Percentiles rank a stretch among this genome's conserved stretches.
These are phyloP conservation scores for Coemansia sp. DNA, from an alignment of 371 early-diverging fungal genomes.

Conservation along the genomic window DNA sequence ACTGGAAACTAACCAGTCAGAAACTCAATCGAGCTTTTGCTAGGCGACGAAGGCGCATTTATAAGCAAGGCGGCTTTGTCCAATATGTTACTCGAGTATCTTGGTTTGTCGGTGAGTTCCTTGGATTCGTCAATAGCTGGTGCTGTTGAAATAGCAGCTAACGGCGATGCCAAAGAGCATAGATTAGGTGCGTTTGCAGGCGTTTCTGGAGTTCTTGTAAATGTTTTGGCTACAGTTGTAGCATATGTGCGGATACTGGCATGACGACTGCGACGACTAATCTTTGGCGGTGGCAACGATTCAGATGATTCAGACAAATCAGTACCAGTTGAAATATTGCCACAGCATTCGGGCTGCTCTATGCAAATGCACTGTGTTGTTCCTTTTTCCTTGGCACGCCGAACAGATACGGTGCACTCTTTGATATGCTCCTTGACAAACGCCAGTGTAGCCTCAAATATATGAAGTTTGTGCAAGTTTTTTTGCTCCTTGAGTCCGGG, in stretches of 20 bases:
- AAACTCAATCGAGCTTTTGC: constrained; percentile 39
- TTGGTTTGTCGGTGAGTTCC: too few relatives aligned
- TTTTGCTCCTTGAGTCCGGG: constrained; percentile 39
- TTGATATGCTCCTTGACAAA: constrained; percentile 38
- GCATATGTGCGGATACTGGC: too few relatives aligned
- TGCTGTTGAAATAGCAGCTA: background rate
- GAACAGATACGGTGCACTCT: background rate
- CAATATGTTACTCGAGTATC: too few relatives aligned
- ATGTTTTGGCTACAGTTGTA: background rate
- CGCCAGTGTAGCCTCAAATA: constrained; percentile 32
- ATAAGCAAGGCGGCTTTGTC: background rate
- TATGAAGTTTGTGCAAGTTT: constrained; percentile 48
- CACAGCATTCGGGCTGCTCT: too few relatives aligned
- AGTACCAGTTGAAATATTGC: background rate
- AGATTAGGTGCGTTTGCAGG: background rate
- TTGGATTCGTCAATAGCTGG: too few relatives aligned
- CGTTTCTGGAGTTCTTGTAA: constrained; percentile 14
- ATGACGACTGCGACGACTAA: too few relatives aligned
- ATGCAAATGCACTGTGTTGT: background rate
- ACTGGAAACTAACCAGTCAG: constrained; percentile 10
- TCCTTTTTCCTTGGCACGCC: background rate
- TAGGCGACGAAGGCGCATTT: background rate
- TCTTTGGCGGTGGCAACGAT: background rate
- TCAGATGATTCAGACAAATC: background rate
- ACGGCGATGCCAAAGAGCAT: background rate